A percentile compares a stretch with the other conserved stretches of the same genome.
Evolutionary conservation across 2,329 filamentous ascomycete species (phyloP).

Genomic region (Penicillium psychrosexuale): DNA sequence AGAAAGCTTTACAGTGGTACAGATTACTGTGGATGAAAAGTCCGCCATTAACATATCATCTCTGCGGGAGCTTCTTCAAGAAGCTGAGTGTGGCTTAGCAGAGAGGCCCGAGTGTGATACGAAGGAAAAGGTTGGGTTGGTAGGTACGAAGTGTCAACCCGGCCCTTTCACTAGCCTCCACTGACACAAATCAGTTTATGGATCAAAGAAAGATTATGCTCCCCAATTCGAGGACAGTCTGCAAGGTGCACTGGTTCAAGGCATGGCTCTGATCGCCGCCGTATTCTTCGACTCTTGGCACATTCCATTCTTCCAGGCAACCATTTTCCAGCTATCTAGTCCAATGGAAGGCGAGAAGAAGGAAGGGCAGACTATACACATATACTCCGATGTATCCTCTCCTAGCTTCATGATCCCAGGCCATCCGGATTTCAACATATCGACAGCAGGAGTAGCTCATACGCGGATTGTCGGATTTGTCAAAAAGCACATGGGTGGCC

Average conservation of each 20-base stretch:
- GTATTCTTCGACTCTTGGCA: constrained; percentile 24
- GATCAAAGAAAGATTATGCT: constrained; percentile 24
- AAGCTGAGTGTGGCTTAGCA: constrained; percentile 14
- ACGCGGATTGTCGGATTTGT: constrained; percentile 64
- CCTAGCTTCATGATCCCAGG: constrained; percentile 51
- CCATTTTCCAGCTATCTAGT: constrained; percentile 21
- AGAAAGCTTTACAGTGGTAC: constrained; percentile 63
- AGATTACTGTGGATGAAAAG: constrained; percentile 41
- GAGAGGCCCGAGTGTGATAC: constrained; percentile 26
- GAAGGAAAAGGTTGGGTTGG: constrained; percentile 18
- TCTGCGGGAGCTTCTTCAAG: constrained; percentile 8
- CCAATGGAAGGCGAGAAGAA: not conserved
- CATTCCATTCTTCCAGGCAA: not conserved
- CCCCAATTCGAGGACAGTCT: constrained; percentile 13
- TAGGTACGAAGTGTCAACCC: constrained; percentile 17
- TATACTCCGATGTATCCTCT: constrained; percentile 47
- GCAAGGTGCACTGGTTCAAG: not conserved
- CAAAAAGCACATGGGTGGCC: constrained; percentile 61
- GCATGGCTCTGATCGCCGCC: constrained; percentile 5
- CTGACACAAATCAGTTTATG: constrained; percentile 23
- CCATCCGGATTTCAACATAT: constrained; percentile 51
- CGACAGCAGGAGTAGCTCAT: constrained; percentile 60
- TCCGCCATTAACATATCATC: constrained; percentile 11
- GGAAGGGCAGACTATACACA: constrained; percentile 26
- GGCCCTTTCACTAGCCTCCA: not conserved